These are phyloP conservation scores for Graphilbum fragrans DNA, from an alignment of 2,329 filamentous ascomycete species.

Conservation along the genomic window DNA sequence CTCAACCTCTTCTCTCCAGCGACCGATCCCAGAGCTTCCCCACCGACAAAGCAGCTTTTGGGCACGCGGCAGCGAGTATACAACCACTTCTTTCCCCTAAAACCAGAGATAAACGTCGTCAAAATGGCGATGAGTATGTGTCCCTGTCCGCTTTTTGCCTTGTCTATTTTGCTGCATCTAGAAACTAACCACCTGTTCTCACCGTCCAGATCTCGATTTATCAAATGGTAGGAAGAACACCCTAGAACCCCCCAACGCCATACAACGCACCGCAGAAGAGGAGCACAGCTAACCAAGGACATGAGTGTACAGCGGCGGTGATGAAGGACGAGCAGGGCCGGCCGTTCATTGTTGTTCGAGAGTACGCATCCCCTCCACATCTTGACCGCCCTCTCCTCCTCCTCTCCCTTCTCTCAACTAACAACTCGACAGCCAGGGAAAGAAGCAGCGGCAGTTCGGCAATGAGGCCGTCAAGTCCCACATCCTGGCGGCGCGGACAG, in stretches of 20 bases:
- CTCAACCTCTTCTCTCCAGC: too few species aligned
- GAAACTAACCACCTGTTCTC: constrained; percentile 1
- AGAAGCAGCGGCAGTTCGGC: constrained; percentile 92
- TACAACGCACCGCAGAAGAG: background rate
- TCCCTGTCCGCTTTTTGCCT: background rate
- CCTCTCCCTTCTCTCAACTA: background rate
- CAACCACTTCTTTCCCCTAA: background rate
- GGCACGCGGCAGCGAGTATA: background rate
- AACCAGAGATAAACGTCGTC: constrained; percentile 6
- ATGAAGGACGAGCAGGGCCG: constrained; percentile 96
- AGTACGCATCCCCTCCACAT: constrained; percentile 47
- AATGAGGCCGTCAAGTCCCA: constrained; percentile 97
- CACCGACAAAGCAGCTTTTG: background rate
- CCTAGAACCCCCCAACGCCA: too few species aligned
- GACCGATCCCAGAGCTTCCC: too few species aligned
- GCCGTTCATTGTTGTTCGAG: constrained; percentile 96
- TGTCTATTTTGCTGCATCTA: background rate
- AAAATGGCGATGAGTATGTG: constrained; percentile 50
- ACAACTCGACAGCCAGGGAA: constrained; percentile 60
- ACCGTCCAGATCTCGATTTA: constrained; percentile 59
- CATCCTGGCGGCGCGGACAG: constrained; percentile 90
- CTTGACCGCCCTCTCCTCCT: constrained; percentile 2
- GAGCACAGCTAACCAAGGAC: constrained; percentile 7
- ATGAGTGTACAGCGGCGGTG: constrained; percentile 47
- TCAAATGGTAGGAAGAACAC: constrained; percentile 63